phyloP scores from a whole-genome alignment of 2,329 filamentous ascomycete species.

The Pseudogymnoascus sp. region DNA sequence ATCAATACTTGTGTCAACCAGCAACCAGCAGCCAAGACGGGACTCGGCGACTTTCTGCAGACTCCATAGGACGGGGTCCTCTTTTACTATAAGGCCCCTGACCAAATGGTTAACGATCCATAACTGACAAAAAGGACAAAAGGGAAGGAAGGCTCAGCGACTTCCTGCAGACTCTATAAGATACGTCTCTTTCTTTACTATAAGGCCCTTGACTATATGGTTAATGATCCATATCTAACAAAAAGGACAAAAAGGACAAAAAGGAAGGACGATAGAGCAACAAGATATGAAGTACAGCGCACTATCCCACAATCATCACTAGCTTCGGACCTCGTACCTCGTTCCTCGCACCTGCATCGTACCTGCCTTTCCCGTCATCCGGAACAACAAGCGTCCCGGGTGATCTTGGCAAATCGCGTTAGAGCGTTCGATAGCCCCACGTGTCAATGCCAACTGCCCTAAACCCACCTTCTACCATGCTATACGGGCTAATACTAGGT shows the following conservation, averaged over 20 bases:
- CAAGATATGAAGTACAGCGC: background rate
- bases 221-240: background rate
- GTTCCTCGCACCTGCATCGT: background rate
- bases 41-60: too few relatives aligned
- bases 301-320: background rate
- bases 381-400: background rate
- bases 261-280: background rate
- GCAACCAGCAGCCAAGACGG: too few relatives aligned
- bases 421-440: background rate
- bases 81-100: background rate
- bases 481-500: background rate
- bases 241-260: background rate
- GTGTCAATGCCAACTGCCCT: background rate
- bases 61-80: too few relatives aligned
- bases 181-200: too few relatives aligned
- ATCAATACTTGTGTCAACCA: too few relatives aligned
- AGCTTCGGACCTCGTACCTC: conserved; percentile 19
- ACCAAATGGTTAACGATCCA: too few relatives aligned
- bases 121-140: too few relatives aligned
- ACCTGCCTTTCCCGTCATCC: conserved; percentile 3
- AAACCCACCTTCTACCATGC: background rate
- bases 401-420: conserved; percentile 2
- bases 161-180: too few relatives aligned
- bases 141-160: background rate
- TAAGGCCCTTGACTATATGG: background rate